Percentiles rank a stretch among this genome's conserved stretches.
phyloP scores from a whole-genome alignment of 257 asterid species.

The Primulina eburnea region DNA sequence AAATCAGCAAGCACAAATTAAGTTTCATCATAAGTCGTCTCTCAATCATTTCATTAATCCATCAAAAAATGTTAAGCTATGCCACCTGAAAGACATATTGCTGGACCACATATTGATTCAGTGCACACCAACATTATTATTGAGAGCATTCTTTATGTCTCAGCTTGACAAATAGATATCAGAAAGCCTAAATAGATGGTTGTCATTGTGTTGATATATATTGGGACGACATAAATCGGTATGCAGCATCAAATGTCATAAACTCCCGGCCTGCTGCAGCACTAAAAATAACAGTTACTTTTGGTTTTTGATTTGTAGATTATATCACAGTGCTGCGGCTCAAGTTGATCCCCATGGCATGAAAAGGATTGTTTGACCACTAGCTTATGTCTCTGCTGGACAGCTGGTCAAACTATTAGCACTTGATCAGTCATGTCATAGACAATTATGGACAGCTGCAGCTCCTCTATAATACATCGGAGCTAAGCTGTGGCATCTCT shows the following conservation, averaged over 20 bases:
- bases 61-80: too few species aligned
- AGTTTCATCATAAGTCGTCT: neutral
- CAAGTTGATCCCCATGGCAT: neutral
- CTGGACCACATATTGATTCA: neutral
- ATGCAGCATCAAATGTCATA: neutral
- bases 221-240: neutral
- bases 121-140: neutral
- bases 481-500: constrained; percentile 97
- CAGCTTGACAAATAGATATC: neutral
- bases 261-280: neutral
- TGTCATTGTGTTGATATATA: neutral
- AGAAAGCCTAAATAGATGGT: neutral
- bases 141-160: neutral
- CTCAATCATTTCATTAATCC: neutral
- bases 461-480: constrained; percentile 99
- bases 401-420: neutral
- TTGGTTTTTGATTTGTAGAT: neutral
- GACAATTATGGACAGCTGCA: constrained; percentile 93
- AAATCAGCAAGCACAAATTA: neutral
- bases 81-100: neutral
- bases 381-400: neutral
- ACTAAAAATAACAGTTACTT: neutral
- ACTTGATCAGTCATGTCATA: constrained; percentile 88
- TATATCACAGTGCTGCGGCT: neutral
- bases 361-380: too few species aligned